phyloP scores from a whole-genome alignment of 1,139 yeast species.

The Geotrichum restrictum region DNA sequence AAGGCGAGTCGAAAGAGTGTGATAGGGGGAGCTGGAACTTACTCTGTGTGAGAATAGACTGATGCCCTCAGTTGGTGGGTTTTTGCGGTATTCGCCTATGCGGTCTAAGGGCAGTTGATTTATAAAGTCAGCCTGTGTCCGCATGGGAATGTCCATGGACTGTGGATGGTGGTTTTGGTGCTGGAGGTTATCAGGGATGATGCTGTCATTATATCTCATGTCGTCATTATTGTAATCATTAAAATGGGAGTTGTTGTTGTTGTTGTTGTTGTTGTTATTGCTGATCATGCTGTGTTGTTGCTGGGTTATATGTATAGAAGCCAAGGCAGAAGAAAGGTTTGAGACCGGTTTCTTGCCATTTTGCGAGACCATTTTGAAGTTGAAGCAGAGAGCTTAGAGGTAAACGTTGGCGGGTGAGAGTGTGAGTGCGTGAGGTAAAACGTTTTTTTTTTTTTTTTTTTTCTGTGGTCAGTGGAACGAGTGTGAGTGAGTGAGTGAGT shows the following conservation, averaged over 20 bases:
- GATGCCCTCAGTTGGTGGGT: slow-evolving; percentile 78
- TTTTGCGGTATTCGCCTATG: slow-evolving; percentile 68
- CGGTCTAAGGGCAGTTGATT: slow-evolving; percentile 40
- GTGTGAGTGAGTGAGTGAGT: too few relatives aligned
- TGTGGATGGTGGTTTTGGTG: slow-evolving; percentile 9
- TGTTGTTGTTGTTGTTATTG: slow-evolving; percentile 8
- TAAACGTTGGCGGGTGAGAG: too few relatives aligned
- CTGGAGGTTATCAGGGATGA: slow-evolving; percentile 8
- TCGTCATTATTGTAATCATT: slow-evolving; percentile 19
- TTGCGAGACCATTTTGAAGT: slow-evolving; percentile 15
- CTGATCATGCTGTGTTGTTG: slow-evolving; percentile 8
- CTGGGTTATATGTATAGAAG: slow-evolving; percentile 30
- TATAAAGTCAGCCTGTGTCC: slow-evolving; percentile 19
- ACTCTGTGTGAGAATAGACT: slow-evolving; percentile 78
- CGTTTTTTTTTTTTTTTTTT: too few relatives aligned
- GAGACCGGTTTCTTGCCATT: slow-evolving; percentile 27
- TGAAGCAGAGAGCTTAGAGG: too few relatives aligned
- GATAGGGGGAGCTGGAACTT: slow-evolving; percentile 7
- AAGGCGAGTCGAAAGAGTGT: not conserved
- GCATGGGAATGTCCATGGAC: slow-evolving; percentile 17
- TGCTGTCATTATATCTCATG: slow-evolving; percentile 8
- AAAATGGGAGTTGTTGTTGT: slow-evolving; percentile 5
- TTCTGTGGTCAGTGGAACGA: too few relatives aligned
- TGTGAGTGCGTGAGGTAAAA: too few relatives aligned
- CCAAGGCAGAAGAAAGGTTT: slow-evolving; percentile 36